phyloP scores from a whole-genome alignment of 768 basidiomycete species.

The Clathrus columnatus region DNA sequence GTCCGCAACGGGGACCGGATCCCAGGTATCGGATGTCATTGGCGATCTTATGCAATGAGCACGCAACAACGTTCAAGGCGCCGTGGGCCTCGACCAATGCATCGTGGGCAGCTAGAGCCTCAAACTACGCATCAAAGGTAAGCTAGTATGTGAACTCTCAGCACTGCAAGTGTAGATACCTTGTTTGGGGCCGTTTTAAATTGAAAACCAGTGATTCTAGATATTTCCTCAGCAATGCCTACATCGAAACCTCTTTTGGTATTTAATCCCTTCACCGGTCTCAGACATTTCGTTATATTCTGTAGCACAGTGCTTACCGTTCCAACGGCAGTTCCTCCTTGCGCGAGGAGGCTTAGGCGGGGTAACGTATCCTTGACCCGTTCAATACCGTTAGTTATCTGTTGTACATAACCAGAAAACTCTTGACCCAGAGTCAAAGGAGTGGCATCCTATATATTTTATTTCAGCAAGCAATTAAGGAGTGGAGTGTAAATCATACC shows the following conservation, averaged over 20 bases:
- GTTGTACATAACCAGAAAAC: constrained; percentile 97
- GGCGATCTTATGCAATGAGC: constrained; percentile 97
- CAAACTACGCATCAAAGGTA: constrained; percentile 51
- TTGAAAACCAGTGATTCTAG: constrained; percentile 79
- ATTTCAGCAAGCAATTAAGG: not conserved
- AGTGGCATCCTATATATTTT: constrained; percentile 71
- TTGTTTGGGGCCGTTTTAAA: constrained; percentile 99
- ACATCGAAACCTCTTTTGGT: constrained; percentile 95
- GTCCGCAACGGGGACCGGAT: constrained; percentile 94
- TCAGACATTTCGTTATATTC: not conserved
- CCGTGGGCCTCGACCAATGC: constrained; percentile 97
- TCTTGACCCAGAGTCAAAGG: constrained; percentile 97
- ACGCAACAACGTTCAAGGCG: constrained; percentile 92
- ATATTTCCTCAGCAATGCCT: constrained; percentile 85
- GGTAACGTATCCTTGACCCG: constrained; percentile 76
- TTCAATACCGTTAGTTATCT: constrained; percentile 83
- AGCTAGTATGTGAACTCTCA: not conserved
- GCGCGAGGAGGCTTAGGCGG: constrained; percentile 81
- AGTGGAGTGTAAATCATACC: constrained; percentile 26
- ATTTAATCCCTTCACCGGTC: constrained; percentile 75
- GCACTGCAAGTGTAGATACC: constrained; percentile 30
- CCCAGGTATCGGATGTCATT: constrained; percentile 98
- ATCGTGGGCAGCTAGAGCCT: constrained; percentile 96
- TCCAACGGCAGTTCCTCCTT: constrained; percentile 97
- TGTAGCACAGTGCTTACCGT: constrained; percentile 50